phyloP scores from a whole-genome alignment of 176 grass and related monocot genomes.

The Themeda triandra region DNA sequence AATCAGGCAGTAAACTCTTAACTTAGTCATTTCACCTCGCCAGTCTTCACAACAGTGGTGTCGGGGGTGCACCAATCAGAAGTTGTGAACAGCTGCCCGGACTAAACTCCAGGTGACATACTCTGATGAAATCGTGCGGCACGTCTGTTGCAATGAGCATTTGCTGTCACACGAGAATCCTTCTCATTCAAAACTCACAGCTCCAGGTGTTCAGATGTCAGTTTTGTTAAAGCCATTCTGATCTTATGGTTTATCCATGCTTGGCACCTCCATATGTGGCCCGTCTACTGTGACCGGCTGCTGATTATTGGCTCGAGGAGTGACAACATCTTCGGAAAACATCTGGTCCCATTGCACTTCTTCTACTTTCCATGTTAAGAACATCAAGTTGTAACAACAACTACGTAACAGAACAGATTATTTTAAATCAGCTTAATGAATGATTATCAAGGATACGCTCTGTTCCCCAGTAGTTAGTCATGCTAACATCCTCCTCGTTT shows the following conservation, averaged over 20 bases:
- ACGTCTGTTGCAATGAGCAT: conserved; percentile 20
- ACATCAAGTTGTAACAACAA: conserved; percentile 11
- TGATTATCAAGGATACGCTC: conserved; percentile 74
- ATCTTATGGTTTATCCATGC: conserved; percentile 34
- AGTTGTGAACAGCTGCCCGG: background rate
- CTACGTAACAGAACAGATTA: conserved; percentile 2
- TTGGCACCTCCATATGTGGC: conserved; percentile 34
- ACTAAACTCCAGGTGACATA: background rate
- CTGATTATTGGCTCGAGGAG: conserved; percentile 46
- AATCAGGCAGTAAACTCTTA: background rate
- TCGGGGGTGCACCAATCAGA: background rate
- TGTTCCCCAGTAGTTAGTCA: conserved; percentile 83
- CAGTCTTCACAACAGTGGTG: background rate
- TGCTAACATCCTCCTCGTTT: conserved; percentile 82
- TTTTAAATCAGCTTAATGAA: conserved; percentile 10
- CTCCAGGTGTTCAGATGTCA: conserved; percentile 16
- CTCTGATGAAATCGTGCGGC: background rate
- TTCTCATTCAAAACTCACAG: conserved; percentile 10
- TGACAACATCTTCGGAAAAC: conserved; percentile 61
- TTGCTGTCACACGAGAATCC: background rate
- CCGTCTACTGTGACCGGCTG: conserved; percentile 18
- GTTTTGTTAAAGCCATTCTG: background rate
- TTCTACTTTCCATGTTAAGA: conserved; percentile 69
- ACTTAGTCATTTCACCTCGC: background rate
- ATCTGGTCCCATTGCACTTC: conserved; percentile 84